Percentiles rank a stretch among this genome's conserved stretches.
Evolutionary conservation across 2,329 filamentous ascomycete species (phyloP).

Genomic region (Ceratocystis variospora): DNA sequence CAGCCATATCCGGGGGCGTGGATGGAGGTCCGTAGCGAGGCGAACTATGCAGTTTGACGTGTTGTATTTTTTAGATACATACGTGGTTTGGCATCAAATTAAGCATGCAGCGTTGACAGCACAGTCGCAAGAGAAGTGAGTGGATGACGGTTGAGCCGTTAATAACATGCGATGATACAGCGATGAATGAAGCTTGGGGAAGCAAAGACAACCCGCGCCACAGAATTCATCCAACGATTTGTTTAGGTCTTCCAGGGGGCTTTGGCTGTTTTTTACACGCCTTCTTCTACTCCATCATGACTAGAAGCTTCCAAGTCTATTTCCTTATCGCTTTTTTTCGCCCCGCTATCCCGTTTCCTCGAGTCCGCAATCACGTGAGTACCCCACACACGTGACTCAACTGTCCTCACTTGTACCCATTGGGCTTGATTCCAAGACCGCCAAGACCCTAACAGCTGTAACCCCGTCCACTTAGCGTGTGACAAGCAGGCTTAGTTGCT

Average conservation of each 20-base stretch:
- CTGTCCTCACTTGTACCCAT: too few relatives aligned
- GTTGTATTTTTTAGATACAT: not conserved
- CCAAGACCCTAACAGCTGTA: not conserved
- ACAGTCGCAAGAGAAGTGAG: not conserved
- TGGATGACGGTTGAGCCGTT: not conserved
- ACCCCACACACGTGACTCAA: not conserved
- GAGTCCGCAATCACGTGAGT: not conserved
- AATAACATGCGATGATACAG: not conserved
- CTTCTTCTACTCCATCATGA: not conserved
- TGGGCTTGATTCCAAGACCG: not conserved
- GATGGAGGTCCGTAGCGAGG: not conserved
- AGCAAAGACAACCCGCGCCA: too few relatives aligned
- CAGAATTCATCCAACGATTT: too few relatives aligned
- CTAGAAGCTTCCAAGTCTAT: not conserved
- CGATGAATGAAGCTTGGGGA: not conserved
- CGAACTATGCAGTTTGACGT: not conserved
- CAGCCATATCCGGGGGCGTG: constrained; percentile 6
- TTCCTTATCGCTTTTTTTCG: not conserved
- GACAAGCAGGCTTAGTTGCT: not conserved
- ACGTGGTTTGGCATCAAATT: not conserved
- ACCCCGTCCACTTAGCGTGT: not conserved
- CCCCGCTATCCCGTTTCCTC: too few relatives aligned
- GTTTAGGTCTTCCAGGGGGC: too few relatives aligned
- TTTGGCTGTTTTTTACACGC: too few relatives aligned
- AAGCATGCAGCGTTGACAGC: not conserved